These are phyloP conservation scores for Sporothrix pseudoabietina DNA, from an alignment of 2,329 filamentous ascomycete species.

Conservation along the genomic window DNA sequence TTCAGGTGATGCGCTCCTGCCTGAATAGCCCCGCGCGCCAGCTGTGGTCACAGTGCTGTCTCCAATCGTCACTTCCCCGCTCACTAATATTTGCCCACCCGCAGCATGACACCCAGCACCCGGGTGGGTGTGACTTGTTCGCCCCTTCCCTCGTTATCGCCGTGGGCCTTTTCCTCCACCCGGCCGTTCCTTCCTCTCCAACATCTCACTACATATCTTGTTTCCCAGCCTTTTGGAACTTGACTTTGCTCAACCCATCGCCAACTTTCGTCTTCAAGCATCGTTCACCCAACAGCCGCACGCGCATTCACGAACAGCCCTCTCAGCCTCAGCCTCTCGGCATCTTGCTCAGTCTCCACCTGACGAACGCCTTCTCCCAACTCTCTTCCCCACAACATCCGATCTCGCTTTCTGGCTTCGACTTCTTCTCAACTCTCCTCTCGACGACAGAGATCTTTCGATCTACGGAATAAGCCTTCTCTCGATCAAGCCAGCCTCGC, in stretches of 20 bases:
- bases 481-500: background rate
- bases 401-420: background rate
- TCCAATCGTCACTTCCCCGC: background rate
- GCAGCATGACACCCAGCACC: background rate
- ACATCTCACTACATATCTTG: background rate
- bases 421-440: background rate
- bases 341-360: background rate
- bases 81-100: background rate
- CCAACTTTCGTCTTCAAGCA: background rate
- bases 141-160: constrained; percentile 20
- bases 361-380: background rate
- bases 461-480: background rate
- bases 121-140: background rate
- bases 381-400: constrained; percentile 17
- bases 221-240: background rate
- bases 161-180: constrained; percentile 6
- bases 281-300: background rate
- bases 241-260: background rate
- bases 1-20: constrained; percentile 21
- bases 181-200: background rate
- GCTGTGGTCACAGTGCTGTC: constrained; percentile 8
- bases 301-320: background rate
- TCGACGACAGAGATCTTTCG: background rate
- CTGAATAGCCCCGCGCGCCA: constrained; percentile 6
- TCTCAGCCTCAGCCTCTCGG: background rate